Evolutionary conservation across 1,139 yeast species (phyloP), one percentile per base, ranked within the genome.

Genomic region (Hemisphaericaspora xylofermentans): DNA sequence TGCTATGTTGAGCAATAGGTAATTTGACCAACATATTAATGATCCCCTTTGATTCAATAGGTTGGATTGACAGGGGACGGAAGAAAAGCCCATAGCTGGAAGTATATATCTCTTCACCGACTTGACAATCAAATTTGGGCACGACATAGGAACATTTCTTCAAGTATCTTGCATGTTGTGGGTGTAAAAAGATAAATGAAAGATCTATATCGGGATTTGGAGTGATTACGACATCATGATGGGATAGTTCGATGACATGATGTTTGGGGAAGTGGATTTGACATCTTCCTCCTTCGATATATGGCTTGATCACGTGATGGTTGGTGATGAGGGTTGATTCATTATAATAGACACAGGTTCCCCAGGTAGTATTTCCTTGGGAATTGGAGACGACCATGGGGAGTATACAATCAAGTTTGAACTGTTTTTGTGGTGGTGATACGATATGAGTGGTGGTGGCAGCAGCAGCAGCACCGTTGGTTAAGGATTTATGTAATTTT

Each of bases 41-140:
- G 6, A 58, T 49, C 0, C 88, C 88, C 4, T 51, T 41, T 0
- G 83, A 74, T 5, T 52, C 46, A 24, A 81, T 49, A 1, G 87
- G 84, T 13, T 48, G 49, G 10, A 61, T 33, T 33, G 31, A 45
- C 39, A 35, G 40, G 39, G 30, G 48, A 22, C 54, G 43, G 44
- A 64, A 72, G 45, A 79, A 72, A 4, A 84, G 61, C 1, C 91
- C 91, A 54, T 62, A 81, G 0, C 89, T 87, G 2, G 68, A 56
- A 0, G 88, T 71, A 6, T 51, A 53, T 0, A 80, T 83, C 0
- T 40, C 31, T 19, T 68, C 65, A 0, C 76, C 78, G 2, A 51
- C 39, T 3, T 41, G 37, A 36, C 53, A 56, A 9, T 45, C 42
- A 2, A 36, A 39, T 24, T 36, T 28, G 7, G 41, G 25, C 14